Percentiles rank a stretch among this genome's conserved stretches.
phyloP scores from a whole-genome alignment of 768 basidiomycete species.

The Chalciporus piperatus region DNA sequence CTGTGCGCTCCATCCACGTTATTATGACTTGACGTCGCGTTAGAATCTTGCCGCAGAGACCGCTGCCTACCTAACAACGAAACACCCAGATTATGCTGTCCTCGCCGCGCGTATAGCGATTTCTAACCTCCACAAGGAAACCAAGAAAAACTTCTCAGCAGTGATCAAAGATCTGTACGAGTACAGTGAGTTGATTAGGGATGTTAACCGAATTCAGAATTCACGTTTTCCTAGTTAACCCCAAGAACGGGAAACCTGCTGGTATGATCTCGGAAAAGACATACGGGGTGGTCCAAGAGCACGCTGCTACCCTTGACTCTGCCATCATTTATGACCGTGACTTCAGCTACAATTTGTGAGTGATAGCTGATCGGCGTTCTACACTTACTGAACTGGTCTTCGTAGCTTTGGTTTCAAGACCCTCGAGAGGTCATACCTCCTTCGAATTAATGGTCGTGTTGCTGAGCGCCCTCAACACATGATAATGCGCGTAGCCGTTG shows the following conservation, averaged over 20 bases:
- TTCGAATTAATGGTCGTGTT: conserved; percentile 90
- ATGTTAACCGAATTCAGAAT: neutral
- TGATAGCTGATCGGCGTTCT: neutral
- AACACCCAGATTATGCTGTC: conserved; percentile 96
- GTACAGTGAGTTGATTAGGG: conserved; percentile 57
- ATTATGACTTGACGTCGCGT: conserved; percentile 5
- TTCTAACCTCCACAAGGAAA: conserved; percentile 98
- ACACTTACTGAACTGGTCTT: neutral
- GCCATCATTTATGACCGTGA: conserved; percentile 98
- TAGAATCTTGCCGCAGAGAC: conserved; percentile 97
- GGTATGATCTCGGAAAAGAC: conserved; percentile 91
- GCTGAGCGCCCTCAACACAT: conserved; percentile 98
- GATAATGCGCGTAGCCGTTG: conserved; percentile 99
- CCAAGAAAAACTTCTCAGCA: conserved; percentile 93
- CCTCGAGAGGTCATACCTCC: conserved; percentile 94
- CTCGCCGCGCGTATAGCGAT: conserved; percentile 98
- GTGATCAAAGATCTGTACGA: conserved; percentile 89
- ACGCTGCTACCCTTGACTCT: conserved; percentile 82
- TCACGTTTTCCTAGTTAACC: conserved; percentile 64
- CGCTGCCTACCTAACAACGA: conserved; percentile 94
- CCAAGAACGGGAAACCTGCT: conserved; percentile 84
- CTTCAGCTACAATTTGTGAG: conserved; percentile 94
- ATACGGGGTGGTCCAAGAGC: conserved; percentile 76
- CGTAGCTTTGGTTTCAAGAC: conserved; percentile 98
- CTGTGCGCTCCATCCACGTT: neutral